phyloP scores from a whole-genome alignment of 305 asterid species.

The Ajuga reptans region DNA sequence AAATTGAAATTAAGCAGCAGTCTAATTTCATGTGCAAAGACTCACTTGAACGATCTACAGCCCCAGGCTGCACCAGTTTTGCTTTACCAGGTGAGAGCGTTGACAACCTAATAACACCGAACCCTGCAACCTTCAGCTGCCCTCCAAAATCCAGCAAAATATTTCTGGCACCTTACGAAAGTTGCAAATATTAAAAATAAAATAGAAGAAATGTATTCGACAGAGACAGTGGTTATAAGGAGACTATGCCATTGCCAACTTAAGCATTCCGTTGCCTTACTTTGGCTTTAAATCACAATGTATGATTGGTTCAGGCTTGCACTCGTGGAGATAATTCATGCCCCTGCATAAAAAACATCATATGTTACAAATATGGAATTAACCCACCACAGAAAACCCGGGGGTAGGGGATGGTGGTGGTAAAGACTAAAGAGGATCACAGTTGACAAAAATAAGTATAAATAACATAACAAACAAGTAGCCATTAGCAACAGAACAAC shows the following conservation, averaged over 20 bases:
- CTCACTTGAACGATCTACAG: slow-evolving; percentile 76
- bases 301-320: slow-evolving; percentile 92
- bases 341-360: slow-evolving; percentile 55
- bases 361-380: neutral
- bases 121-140: slow-evolving; percentile 90
- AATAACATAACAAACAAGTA: neutral
- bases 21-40: slow-evolving; percentile 7
- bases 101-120: slow-evolving; percentile 61
- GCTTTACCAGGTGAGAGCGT: slow-evolving; percentile 70
- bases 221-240: neutral
- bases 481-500: neutral
- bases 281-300: slow-evolving; percentile 93
- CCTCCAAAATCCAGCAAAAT: slow-evolving; percentile 99
- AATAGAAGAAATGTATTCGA: neutral
- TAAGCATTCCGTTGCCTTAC: slow-evolving; percentile 77
- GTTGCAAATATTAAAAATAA: slow-evolving; percentile 54
- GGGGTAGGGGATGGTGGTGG: neutral
- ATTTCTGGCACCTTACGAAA: slow-evolving; percentile 99
- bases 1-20: slow-evolving; percentile 4
- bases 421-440: neutral
- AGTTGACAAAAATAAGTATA: neutral
- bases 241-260: slow-evolving; percentile 12
- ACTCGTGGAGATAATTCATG: slow-evolving; percentile 93
- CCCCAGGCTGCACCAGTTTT: slow-evolving; percentile 58
- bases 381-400: neutral